Percentiles rank a stretch among this genome's conserved stretches.
These are phyloP conservation scores for Lichtheimia ramosa DNA, from an alignment of 371 early-diverging fungal species.

Conservation along the genomic window DNA sequence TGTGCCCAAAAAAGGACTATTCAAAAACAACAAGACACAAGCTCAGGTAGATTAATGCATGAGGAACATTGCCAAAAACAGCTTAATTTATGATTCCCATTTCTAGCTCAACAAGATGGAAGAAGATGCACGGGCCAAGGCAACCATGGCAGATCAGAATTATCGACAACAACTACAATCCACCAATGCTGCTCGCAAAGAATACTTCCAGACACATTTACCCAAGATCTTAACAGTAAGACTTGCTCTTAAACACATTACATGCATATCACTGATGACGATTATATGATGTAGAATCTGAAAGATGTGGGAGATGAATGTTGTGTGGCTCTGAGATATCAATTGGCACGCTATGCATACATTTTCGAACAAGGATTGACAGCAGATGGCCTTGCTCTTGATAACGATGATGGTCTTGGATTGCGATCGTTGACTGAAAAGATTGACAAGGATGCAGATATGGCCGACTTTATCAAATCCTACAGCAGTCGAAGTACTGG, in stretches of 20 bases:
- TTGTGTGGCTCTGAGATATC: constrained; percentile 67
- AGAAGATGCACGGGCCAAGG: constrained; percentile 68
- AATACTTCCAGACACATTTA: constrained; percentile 66
- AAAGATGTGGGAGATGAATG: constrained; percentile 75
- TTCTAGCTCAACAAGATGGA: constrained; percentile 66
- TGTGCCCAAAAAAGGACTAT: constrained; percentile 52
- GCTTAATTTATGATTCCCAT: neutral
- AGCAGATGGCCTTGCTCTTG: constrained; percentile 33
- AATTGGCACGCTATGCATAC: constrained; percentile 70
- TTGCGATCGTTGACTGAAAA: constrained; percentile 56
- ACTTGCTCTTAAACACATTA: neutral
- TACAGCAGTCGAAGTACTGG: constrained; percentile 28
- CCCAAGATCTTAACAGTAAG: constrained; percentile 44
- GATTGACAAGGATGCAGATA: constrained; percentile 64
- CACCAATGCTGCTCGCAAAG: constrained; percentile 64
- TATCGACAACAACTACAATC: constrained; percentile 72
- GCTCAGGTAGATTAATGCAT: constrained; percentile 42
- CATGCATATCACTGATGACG: neutral
- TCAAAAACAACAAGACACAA: constrained; percentile 53
- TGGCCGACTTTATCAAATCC: constrained; percentile 39
- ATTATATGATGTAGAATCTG: constrained; percentile 48
- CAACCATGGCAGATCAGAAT: constrained; percentile 66
- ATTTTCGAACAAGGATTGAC: constrained; percentile 37
- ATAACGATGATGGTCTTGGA: constrained; percentile 44
- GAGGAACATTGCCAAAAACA: neutral